Percentiles rank a stretch among this genome's conserved stretches.
Conservation (phyloP, 495 filamentous ascomycete species). For the Neurospora africana region DNA sequence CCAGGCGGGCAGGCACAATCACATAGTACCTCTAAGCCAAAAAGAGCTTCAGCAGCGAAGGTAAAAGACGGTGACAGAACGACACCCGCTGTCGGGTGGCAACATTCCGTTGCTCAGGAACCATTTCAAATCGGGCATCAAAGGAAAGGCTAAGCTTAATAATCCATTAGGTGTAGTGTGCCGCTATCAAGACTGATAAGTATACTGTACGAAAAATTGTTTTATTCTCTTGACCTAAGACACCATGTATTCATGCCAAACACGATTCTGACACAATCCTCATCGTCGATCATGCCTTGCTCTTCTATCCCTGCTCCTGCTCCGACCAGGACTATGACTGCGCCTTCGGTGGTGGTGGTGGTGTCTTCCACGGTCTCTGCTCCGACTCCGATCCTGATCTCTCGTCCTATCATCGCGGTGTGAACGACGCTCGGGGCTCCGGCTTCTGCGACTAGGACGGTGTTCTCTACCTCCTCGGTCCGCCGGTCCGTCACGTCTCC, state of each 20-base stretch:
- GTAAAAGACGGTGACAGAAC: neutral
- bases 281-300: neutral
- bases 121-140: neutral
- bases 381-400: slow-evolving; percentile 8
- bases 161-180: neutral
- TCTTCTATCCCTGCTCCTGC: slow-evolving; percentile 13
- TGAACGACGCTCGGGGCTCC: slow-evolving; percentile 15
- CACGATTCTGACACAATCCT: neutral
- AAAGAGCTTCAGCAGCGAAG: neutral
- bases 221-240: neutral
- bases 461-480: slow-evolving; percentile 5
- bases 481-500: slow-evolving; percentile 9
- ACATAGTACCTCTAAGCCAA: neutral
- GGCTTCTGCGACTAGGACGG: slow-evolving; percentile 15
- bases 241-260: neutral
- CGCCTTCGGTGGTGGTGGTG: slow-evolving; percentile 3
- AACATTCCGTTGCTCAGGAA: neutral
- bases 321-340: slow-evolving; percentile 15
- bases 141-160: neutral
- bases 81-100: neutral
- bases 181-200: neutral
- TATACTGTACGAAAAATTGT: neutral
- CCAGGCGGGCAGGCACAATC: neutral
- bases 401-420: slow-evolving; percentile 6
- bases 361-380: slow-evolving; percentile 3